Conservation (phyloP, 495 filamentous ascomycete species). For the Annulohypoxylon stygium region DNA sequence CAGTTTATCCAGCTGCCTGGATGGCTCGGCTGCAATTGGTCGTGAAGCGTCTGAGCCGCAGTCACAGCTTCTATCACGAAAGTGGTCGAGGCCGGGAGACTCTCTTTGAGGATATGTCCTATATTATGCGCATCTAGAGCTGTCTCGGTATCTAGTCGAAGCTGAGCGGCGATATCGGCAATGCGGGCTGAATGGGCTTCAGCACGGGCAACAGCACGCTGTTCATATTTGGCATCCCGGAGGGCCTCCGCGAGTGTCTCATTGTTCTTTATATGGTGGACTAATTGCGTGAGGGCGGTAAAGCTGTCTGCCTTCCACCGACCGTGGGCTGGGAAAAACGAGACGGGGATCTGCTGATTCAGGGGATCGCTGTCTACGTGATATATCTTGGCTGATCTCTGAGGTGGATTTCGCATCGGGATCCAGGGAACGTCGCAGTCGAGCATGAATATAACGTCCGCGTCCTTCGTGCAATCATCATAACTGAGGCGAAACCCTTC, state of each 20-base stretch:
- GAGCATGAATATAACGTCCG: constrained; percentile 80
- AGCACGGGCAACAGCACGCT: constrained; percentile 28
- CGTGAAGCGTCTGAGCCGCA: constrained; percentile 42
- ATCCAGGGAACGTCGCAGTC: constrained; percentile 85
- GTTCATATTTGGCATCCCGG: constrained; percentile 17
- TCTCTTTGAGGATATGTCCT: constrained; percentile 25
- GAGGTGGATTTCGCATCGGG: constrained; percentile 66
- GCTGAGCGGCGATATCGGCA: constrained; percentile 37
- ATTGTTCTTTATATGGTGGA: constrained; percentile 41
- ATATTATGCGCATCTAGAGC: constrained; percentile 44
- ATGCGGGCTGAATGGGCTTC: constrained; percentile 28
- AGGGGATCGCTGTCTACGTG: constrained; percentile 79
- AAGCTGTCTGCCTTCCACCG: constrained; percentile 56
- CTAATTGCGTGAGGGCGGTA: constrained; percentile 54
- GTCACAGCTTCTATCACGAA: constrained; percentile 57
- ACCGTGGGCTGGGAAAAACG: constrained; percentile 53
- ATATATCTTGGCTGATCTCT: constrained; percentile 68
- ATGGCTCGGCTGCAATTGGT: constrained; percentile 45
- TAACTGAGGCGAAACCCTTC: constrained; percentile 74
- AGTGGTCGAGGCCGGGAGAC: constrained; percentile 43
- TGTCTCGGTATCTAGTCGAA: constrained; percentile 6
- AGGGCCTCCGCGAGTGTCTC: constrained; percentile 18
- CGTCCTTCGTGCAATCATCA: constrained; percentile 73
- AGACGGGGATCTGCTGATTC: constrained; percentile 77
- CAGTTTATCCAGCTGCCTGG: constrained; percentile 58